Base-by-base conservation (phyloP, 306 rosid species). In the Lupinus albus region DNA sequence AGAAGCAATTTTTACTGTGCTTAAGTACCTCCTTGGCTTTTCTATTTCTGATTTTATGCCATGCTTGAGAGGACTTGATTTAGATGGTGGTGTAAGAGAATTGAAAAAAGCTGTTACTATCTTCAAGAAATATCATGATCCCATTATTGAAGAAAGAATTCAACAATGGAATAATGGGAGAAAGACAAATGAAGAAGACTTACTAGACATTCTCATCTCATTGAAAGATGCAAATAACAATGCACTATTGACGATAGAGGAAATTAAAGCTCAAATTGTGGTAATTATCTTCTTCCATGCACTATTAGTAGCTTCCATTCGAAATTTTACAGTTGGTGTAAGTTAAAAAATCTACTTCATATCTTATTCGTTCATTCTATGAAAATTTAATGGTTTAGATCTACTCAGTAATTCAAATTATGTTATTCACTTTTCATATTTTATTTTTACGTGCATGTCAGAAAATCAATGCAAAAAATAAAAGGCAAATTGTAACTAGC, bases 141-240 rank as follows among this genome's bases (percentile, higher is more conserved):
- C 81, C 0, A 61, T 78, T 5, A 52, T 84, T 0, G 51, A 78
- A 0, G 74, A 67, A 1, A 78, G 83, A 48, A 33, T 78, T 0
- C 52, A 17, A 5, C 65, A 72, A 35, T 78, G 85, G 85, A 46
- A 20, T 5, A 20, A 71, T 18, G 83, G 78, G 11, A 25, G 3
- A 52, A 78, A 11, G 63, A 58, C 9, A 4, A 59, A 66, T 14
- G 21, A 55, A 1, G 78, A 80, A 13, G 83, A 84, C 35, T 62
- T 67, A 25, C 78, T 84, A 7, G 88, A 84, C 57, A 55, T 81
- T 65, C 15, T 84, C 11, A 71, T 84, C 45, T 20, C 77, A 1
- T 52, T 68, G n/a, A 63, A 75, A 50, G 79, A 32, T 44, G 51
- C 49, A 0, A 1, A 52, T 10, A 50, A 54, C 14, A 18, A 78